phyloP scores from a whole-genome alignment of 176 grass and related monocot species.

The Saccharum officinarum region DNA sequence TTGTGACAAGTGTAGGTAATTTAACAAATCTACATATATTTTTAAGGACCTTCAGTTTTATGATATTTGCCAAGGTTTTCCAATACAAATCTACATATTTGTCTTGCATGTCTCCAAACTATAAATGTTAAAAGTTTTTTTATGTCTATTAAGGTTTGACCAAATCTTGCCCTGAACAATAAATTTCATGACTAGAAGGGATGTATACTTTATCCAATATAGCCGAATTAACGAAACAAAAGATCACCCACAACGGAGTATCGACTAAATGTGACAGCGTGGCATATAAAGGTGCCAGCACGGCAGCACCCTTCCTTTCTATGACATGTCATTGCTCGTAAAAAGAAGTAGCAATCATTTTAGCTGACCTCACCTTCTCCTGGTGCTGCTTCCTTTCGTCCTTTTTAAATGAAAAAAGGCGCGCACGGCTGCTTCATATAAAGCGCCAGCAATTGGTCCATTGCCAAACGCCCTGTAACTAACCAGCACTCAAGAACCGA shows the following conservation, averaged over 20 bases:
- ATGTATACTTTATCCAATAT: neutral
- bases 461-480: neutral
- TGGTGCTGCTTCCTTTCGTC: neutral
- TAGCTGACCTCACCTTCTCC: constrained; percentile 2
- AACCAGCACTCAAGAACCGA: neutral
- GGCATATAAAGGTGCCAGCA: constrained; percentile 17
- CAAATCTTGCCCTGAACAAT: too few species aligned
- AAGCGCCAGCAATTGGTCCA: neutral
- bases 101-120: neutral
- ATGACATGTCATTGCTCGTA: neutral
- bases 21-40: too few species aligned
- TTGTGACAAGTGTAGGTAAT: too few species aligned
- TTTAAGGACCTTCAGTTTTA: too few species aligned
- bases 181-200: neutral
- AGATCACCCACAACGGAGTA: neutral
- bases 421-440: neutral
- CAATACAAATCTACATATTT: too few species aligned
- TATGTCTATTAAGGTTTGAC: neutral
- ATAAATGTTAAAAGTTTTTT: neutral
- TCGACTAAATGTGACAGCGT: neutral
- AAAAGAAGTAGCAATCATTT: neutral
- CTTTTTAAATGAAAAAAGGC: neutral
- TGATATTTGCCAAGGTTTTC: too few species aligned
- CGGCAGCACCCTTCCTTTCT: neutral
- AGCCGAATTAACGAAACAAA: neutral